Evolutionary conservation across 495 filamentous ascomycete species (phyloP).

Genomic region (Penicillium maclennaniae): DNA sequence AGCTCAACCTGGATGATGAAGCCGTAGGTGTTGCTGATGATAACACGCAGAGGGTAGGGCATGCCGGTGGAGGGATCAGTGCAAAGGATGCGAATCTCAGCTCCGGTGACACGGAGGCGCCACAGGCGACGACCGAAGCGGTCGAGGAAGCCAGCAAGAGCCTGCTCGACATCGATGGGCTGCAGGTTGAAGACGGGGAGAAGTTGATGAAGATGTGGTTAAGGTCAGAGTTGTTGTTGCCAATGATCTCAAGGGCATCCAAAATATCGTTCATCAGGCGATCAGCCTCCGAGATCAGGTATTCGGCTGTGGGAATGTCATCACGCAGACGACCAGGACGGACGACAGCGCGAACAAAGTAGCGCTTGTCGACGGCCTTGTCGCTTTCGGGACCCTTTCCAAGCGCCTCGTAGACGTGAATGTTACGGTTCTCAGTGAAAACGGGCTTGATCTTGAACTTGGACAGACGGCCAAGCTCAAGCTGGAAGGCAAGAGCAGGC

Average conservation of each 20-base stretch:
- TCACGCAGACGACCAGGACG: conserved; percentile 89
- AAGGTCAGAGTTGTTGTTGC: conserved; percentile 97
- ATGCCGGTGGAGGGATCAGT: conserved; percentile 79
- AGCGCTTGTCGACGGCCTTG: conserved; percentile 70
- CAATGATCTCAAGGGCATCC: conserved; percentile 95
- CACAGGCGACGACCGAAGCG: conserved; percentile 93
- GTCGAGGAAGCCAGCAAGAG: conserved; percentile 90
- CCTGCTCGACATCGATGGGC: conserved; percentile 88
- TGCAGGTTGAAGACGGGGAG: conserved; percentile 87
- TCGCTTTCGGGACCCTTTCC: conserved; percentile 92
- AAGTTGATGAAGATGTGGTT: conserved; percentile 99
- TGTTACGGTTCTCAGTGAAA: conserved; percentile 98
- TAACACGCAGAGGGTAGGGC: conserved; percentile 89
- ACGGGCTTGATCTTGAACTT: conserved; percentile 98
- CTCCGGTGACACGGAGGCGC: conserved; percentile 94
- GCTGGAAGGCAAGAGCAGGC: conserved; percentile 95
- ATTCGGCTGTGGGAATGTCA: conserved; percentile 95
- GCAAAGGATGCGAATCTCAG: conserved; percentile 97
- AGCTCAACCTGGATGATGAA: conserved; percentile 97
- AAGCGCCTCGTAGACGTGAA: conserved; percentile 95
- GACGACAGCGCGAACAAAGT: conserved; percentile 94
- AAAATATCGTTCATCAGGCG: conserved; percentile 96
- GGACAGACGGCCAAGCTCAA: conserved; percentile 86
- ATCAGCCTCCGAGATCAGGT: conserved; percentile 95
- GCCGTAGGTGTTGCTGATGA: conserved; percentile 98